These are phyloP conservation scores for Rhododendron ovatum DNA, from an alignment of 148 eudicot genomes.

Conservation along the genomic window DNA sequence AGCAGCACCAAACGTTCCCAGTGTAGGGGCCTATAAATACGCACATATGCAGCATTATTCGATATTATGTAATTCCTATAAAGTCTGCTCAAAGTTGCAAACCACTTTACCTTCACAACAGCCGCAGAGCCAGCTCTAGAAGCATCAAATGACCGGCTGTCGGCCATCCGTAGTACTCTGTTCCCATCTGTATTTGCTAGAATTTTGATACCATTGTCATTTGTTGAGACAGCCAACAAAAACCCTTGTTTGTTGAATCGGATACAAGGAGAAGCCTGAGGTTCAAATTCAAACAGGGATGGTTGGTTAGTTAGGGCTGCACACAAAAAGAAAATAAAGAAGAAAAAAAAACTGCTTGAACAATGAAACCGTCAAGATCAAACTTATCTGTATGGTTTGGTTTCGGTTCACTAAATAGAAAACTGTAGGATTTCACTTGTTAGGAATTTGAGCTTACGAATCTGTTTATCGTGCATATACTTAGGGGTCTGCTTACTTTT, in stretches of 20 bases:
- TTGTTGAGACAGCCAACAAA: conserved; percentile 85
- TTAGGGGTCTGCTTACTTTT: not conserved
- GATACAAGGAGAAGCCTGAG: conserved; percentile 80
- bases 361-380: not conserved
- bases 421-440: not conserved
- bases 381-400: not conserved
- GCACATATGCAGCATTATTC: not conserved
- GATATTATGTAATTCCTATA: not conserved
- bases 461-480: not conserved
- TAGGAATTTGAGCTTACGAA: not conserved
- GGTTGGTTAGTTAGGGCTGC: not conserved
- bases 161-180: conserved; percentile 48
- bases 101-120: conserved; percentile 47
- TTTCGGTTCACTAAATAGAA: not conserved
- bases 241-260: conserved; percentile 88
- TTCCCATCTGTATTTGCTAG: conserved; percentile 74
- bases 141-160: conserved; percentile 64
- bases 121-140: conserved; percentile 56
- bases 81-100: conserved; percentile 7
- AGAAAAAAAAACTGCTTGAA: not conserved
- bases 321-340: not conserved
- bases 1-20: conserved; percentile 50
- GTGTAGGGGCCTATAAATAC: conserved; percentile 46
- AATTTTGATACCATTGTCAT: conserved; percentile 79
- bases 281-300: not conserved